Percentiles rank a stretch among this genome's conserved stretches.
Conservation (phyloP, 2,329 filamentous ascomycete species). For the Graphilbum ipis-grandicollis region DNA sequence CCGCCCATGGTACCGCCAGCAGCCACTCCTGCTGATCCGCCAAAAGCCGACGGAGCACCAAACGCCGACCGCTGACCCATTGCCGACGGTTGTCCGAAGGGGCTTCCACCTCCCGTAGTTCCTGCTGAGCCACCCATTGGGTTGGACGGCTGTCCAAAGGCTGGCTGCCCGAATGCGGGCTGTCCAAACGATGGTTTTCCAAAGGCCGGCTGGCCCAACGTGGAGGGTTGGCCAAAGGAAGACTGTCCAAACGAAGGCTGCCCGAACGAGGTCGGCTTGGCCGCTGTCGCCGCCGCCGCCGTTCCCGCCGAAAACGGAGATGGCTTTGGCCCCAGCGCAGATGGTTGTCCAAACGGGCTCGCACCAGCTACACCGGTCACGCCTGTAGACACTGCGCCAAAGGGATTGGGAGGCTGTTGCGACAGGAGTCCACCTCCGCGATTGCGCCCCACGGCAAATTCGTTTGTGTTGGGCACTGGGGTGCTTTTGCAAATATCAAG, state of each 20-base stretch:
- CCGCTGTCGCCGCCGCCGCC: constrained; percentile 3
- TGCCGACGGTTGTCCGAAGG: constrained; percentile 17
- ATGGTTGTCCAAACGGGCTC: constrained; percentile 21
- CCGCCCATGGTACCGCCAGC: too few relatives aligned
- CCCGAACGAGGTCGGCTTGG: constrained; percentile 18
- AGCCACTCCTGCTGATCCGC: too few relatives aligned
- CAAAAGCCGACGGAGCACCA: constrained; percentile 14
- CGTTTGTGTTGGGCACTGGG: constrained; percentile 22
- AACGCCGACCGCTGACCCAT: constrained; percentile 9
- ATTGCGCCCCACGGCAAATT: constrained; percentile 21
- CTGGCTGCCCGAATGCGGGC: constrained; percentile 13
- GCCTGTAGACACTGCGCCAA: constrained; percentile 23
- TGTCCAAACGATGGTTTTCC: constrained; percentile 2
- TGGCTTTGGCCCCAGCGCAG: constrained; percentile 10
- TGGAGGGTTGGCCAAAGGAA: constrained; percentile 24
- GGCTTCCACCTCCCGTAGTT: constrained; percentile 13
- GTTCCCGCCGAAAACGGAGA: constrained; percentile 16
- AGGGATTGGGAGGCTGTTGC: constrained; percentile 9
- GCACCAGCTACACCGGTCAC: not conserved
- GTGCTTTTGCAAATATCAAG: constrained; percentile 40
- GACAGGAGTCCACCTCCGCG: too few relatives aligned
- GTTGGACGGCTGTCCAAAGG: constrained; percentile 19
- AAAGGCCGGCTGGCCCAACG: constrained; percentile 11
- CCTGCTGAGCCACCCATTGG: constrained; percentile 10
- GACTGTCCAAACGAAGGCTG: constrained; percentile 12